Evolutionary conservation across 2,329 filamentous ascomycete species (phyloP), one percentile per base, ranked within the genome.

Genomic region (Fusarium heterosporum): DNA sequence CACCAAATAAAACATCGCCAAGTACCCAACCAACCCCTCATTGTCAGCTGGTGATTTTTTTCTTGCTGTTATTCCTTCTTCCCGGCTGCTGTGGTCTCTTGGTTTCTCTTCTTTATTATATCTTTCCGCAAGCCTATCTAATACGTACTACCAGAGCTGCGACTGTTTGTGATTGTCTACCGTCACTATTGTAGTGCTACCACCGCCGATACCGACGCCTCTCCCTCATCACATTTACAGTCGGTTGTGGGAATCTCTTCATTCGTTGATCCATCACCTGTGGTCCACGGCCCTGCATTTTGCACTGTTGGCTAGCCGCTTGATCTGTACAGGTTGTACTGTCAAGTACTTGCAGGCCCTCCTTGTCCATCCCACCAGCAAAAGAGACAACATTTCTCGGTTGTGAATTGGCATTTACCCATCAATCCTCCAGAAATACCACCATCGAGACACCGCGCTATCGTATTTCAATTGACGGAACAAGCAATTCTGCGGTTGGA

Each of bases 1-100:
- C 66, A 73, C 55, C 69, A 72, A 73, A 73, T 73, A 73, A 73
- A 73, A 73, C 68, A 73, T 73, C 69, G 65, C 57, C 68, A 70
- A 61, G 70, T 69, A 65, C 70, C 66, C 61, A 49, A 68, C 70
- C 69, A 62, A 70, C 69, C 69, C 71, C 71, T 73, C 71, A 64
- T 71, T 55, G 62, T 67, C 56, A 66, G 42, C 57, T 69, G 55
- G 55, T 53, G 54, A 61, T 42, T 51, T 51, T 53, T 53, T 46
- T n/a, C n/a, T 50, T 61, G 47, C 57, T 55, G 52, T 61, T 53
- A 42, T 61, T 52, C 50, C 45, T 58, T 45, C 32, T 50, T 66
- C 53, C 48, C 39, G 13, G 28, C 45, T 16, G 47, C 39, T 42
- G 41, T 51, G 38, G 50, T 36, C 43, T 54, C 52, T 56, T 32